Evolutionary conservation across 1,284 basidiomycete genomes (phyloP).

Genomic region (Gymnopus androsaceus): DNA sequence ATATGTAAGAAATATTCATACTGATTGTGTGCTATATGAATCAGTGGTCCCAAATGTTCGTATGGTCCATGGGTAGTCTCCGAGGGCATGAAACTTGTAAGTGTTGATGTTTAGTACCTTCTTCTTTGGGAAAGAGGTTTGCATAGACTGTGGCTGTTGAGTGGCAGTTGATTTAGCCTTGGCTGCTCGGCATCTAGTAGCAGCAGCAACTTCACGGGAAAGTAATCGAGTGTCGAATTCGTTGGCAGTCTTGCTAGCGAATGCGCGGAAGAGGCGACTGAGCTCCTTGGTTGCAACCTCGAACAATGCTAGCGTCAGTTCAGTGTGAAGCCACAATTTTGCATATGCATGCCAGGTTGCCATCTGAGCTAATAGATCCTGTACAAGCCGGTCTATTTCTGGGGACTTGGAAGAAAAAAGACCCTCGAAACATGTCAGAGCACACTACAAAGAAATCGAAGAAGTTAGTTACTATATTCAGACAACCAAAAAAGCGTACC

Average conservation of each 20-base stretch:
- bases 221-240: conserved; percentile 10
- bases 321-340: conserved; percentile 26
- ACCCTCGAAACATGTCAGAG: not conserved
- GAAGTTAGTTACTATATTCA: not conserved
- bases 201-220: not conserved
- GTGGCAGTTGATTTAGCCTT: not conserved
- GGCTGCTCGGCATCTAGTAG: not conserved
- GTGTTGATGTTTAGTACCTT: conserved; percentile 27
- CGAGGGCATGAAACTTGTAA: conserved; percentile 23
- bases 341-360: conserved; percentile 18
- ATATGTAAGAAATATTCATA: conserved; percentile 19
- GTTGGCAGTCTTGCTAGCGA: conserved; percentile 4
- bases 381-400: not conserved
- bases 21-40: conserved; percentile 5
- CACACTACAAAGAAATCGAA: not conserved
- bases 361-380: not conserved
- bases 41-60: conserved; percentile 16
- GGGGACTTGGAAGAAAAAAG: not conserved
- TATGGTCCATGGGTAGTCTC: conserved; percentile 8
- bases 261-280: conserved; percentile 6
- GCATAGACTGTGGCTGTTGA: too few species aligned
- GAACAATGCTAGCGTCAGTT: not conserved
- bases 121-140: too few species aligned
- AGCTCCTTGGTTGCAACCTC: conserved; percentile 6
- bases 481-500: conserved; percentile 11